Base-by-base conservation (phyloP, 2,329 filamentous ascomycete genomes). In the Penicillium sp. region DNA sequence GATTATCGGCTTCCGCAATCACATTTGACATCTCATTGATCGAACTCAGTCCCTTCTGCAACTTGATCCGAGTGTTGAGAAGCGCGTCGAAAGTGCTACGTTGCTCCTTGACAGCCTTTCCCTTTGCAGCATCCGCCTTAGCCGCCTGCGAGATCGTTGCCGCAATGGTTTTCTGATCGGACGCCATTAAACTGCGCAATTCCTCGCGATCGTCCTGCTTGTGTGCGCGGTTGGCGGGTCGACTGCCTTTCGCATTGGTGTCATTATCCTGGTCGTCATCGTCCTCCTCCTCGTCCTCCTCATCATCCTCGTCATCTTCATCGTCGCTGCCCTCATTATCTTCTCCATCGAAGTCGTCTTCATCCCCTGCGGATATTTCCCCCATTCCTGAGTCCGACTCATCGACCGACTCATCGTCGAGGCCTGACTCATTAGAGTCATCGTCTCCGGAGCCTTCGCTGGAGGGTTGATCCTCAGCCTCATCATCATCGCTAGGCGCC, bases 31-130 rank as follows among this genome's bases (percentile, higher is more conserved):
- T 75, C 1, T 89, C 85, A 67, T 96, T 96, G 22, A 85, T 80
- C 0, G 87, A 84, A 13, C 93, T 79, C 11, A 98, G 72, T 1
- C 87, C 89, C 68, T 96, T 97, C 67, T 98, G 94, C 14, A 98
- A 73, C 50, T 91, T 87, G 62, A 98, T 96, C 16, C 93, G 84
- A 11, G 89, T 80, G 69, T 95, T 95, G 26, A 98, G 78, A 0
- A 97, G 79, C 0, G 87, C 81, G 58, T 97, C 91, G 62, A 95
- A 98, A 0, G 85, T 82, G 51, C 84, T 85, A 42, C 89, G 82
- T 70, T 98, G 93, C 47, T 83, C 76, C 59, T 89, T 91, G 29
- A 98, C 87, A 0, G 91, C 91, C 44, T 79, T 72, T 10, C 93
- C 93, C 69, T 97, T 97, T 34, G 84, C 81, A 4, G 86, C 82